Evolutionary conservation across 495 filamentous ascomycete species (phyloP).

Genomic region (Penicillium antarcticum): DNA sequence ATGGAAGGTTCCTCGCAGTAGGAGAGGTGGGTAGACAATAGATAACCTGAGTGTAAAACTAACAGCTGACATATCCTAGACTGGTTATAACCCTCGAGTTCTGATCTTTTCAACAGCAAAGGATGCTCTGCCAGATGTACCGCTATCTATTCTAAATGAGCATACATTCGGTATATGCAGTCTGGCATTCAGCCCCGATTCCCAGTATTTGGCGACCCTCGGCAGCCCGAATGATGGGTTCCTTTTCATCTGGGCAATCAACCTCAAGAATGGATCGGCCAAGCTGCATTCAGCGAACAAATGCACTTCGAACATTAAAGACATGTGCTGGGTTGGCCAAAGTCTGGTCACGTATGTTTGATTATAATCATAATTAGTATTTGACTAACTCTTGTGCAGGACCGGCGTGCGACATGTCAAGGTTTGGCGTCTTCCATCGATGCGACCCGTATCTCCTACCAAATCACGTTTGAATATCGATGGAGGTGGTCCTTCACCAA

Average conservation of each 20-base stretch:
- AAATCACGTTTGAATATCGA: slow-evolving; percentile 47
- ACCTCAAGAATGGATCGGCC: slow-evolving; percentile 76
- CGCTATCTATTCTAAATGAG: slow-evolving; percentile 81
- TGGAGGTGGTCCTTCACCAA: slow-evolving; percentile 32
- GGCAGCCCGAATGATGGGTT: slow-evolving; percentile 91
- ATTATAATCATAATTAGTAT: neutral
- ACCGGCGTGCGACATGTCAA: slow-evolving; percentile 90
- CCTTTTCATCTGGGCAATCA: slow-evolving; percentile 86
- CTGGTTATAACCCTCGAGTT: slow-evolving; percentile 88
- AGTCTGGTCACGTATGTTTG: slow-evolving; percentile 59
- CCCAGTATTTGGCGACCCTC: slow-evolving; percentile 81
- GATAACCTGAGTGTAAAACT: neutral
- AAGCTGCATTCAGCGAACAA: slow-evolving; percentile 89
- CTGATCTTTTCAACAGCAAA: slow-evolving; percentile 78
- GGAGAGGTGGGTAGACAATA: slow-evolving; percentile 64
- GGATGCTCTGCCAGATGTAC: slow-evolving; percentile 73
- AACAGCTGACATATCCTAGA: slow-evolving; percentile 40
- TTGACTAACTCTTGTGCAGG: slow-evolving; percentile 34
- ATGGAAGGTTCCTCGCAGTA: slow-evolving; percentile 85
- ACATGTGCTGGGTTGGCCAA: slow-evolving; percentile 84
- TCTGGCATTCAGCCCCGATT: slow-evolving; percentile 85
- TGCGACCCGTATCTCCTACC: slow-evolving; percentile 40
- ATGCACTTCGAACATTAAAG: slow-evolving; percentile 78
- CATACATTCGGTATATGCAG: slow-evolving; percentile 87
- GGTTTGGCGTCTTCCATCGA: slow-evolving; percentile 80